Percentiles rank a stretch among this genome's conserved stretches.
These are phyloP conservation scores for Quercus alba DNA, from an alignment of 306 rosid species.

Conservation along the genomic window DNA sequence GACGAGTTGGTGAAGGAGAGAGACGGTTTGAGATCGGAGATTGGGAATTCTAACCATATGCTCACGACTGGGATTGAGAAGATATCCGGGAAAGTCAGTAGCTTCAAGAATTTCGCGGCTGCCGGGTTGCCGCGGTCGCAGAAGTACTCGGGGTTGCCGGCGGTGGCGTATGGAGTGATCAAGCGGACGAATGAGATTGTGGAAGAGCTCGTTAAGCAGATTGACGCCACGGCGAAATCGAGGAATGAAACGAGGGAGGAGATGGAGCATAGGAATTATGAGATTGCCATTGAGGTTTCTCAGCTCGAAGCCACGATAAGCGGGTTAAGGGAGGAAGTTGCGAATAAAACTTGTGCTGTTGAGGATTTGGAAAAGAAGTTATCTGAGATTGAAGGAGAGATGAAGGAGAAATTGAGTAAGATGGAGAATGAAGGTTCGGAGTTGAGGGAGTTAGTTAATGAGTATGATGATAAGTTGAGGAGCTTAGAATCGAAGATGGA, in stretches of 20 bases:
- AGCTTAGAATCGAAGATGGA: constrained; percentile 49
- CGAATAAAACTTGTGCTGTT: constrained; percentile 34
- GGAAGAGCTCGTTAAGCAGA: constrained; percentile 78
- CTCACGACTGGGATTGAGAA: constrained; percentile 84
- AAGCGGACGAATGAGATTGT: constrained; percentile 93
- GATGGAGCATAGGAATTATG: constrained; percentile 88
- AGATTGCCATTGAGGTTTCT: constrained; percentile 95
- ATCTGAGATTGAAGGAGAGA: constrained; percentile 47
- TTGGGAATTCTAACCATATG: constrained; percentile 92
- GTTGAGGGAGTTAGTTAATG: constrained; percentile 57
- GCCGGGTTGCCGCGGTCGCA: constrained; percentile 69
- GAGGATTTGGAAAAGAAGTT: constrained; percentile 72
- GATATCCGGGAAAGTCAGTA: constrained; percentile 75
- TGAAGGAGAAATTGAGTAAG: constrained; percentile 45
- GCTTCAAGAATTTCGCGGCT: constrained; percentile 49
- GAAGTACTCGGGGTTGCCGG: constrained; percentile 76
- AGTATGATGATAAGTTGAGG: constrained; percentile 67
- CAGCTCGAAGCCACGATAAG: constrained; percentile 87
- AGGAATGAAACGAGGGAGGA: constrained; percentile 89
- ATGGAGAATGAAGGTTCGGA: constrained; percentile 50
- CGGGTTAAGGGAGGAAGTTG: constrained; percentile 82
- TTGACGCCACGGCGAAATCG: constrained; percentile 62
- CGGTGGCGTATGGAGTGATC: constrained; percentile 76
- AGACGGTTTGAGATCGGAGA: constrained; percentile 62
- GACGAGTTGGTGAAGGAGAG: constrained; percentile 72